Conservation (phyloP, 2,329 filamentous ascomycete species). For the Penicillium digitatum region DNA sequence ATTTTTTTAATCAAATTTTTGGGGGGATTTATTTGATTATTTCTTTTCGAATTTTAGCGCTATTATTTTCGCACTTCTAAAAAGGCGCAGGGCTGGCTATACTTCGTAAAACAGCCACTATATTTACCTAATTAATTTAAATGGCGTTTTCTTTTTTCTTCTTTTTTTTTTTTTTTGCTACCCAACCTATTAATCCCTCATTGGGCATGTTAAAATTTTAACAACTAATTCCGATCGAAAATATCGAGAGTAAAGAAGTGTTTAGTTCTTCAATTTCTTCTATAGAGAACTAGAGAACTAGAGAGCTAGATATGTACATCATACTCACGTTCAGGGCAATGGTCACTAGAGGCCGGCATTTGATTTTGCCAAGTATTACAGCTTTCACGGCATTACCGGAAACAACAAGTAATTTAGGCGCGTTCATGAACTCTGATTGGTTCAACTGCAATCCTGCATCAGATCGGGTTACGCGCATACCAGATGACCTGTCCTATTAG, state of each 20-base stretch:
- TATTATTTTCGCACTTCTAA: not conserved
- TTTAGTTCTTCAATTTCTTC: not conserved
- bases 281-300: not conserved
- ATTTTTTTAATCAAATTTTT: not conserved
- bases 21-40: not conserved
- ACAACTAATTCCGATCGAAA: not conserved
- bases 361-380: slow-evolving; percentile 5
- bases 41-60: not conserved
- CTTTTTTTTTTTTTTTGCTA: not conserved
- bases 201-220: not conserved
- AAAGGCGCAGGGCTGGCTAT: slow-evolving; percentile 10
- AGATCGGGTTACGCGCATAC: slow-evolving; percentile 4
- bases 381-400: not conserved
- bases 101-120: slow-evolving; percentile 16
- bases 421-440: slow-evolving; percentile 5
- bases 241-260: not conserved
- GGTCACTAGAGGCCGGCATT: slow-evolving; percentile 13
- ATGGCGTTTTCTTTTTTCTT: not conserved
- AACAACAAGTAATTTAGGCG: not conserved
- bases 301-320: not conserved
- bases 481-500: slow-evolving; percentile 5
- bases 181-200: not conserved
- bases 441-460: not conserved
- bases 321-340: slow-evolving; percentile 14
- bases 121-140: slow-evolving; percentile 16